Base-by-base conservation (phyloP, 352 stramenopile species). In the Globisporangium nagaii region DNA sequence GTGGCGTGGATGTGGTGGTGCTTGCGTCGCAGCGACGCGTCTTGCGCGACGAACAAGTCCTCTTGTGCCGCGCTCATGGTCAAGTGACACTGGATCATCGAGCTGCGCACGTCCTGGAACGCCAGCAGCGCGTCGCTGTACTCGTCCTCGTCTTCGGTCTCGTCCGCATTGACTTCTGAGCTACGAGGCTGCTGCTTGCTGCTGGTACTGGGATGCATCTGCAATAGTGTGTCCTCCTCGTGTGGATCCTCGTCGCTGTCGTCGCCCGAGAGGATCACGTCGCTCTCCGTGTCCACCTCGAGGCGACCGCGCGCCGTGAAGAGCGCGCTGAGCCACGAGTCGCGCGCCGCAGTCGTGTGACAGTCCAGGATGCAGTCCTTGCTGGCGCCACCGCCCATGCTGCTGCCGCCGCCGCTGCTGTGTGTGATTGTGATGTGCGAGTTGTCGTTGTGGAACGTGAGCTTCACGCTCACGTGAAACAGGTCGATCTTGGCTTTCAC, bases 401-500 rank as follows among this genome's bases (percentile, higher is more conserved):
- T n/a, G n/a, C n/a, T n/a, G n/a, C n/a, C n/a, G 42, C 17, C 25
- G 25, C 41, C 4, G 24, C 71, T 28, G 10, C 31, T 37, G 28
- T 68, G 65, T 0, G 63, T 59, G 60, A 91, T 75, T 5, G 66
- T 76, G 19, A 91, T 56, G 50, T 85, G 57, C 15, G 78, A 71
- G 31, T 87, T 66, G 6, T 84, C 68, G 15, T 75, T 73, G 31
- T 78, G 72, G 62, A 91, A 91, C 25, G 72, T 74, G 28, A 91
- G 58, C 44, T 76, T 73, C 7, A 88, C 63, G 27, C 19, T 73
- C 22, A 53, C 35, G 41, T 87, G 74, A 17, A 78, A 65, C 46
- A 91, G 34, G 44, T 89, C 68, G 49, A 91, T 85, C 74, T 82
- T 87, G 25, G 63, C 56, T 43, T 91, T 91, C 59, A 89, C 59